Base-by-base conservation (phyloP, 2,329 filamentous ascomycete species). In the Fusarium palustre region DNA sequence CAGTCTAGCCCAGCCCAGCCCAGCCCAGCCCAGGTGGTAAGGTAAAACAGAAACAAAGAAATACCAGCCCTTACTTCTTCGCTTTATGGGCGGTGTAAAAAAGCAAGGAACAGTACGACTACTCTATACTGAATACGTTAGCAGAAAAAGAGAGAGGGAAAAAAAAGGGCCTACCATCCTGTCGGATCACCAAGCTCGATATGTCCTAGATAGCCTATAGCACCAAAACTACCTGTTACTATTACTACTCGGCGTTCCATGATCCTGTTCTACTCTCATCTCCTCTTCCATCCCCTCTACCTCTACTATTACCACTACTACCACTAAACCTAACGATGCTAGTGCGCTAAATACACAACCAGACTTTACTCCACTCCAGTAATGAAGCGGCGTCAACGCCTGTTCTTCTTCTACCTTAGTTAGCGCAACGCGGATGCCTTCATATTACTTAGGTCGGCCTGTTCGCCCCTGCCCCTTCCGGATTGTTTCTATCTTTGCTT, bases 391-490 rank as follows among this genome's bases (percentile, higher is more conserved):
- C 74, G 72, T 75, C 66, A 66, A 73, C 74, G 68, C 72, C 71
- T 69, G 63, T 48, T 73, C 64, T 53, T 63, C 68, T 10, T 39
- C 36, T 12, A 39, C 36, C 36, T 20, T 22, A 39, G 36, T 38
- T 71, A 75, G 71, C 72, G 71, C 74, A 74, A 70, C 64, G 71
- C 68, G 69, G 71, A 75, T 76, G 64, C 70, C 74, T 70, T 75
- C 74, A 76, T 75, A 75, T 70, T 75, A 68, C 69, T 56, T 55
- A 46, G 46, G 62, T 63, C 38, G 49, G 47, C 64, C 66, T 70
- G 58, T 47, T 71, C 69, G 55, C 60, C 60, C 71, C 63, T 74
- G 62, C 63, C 64, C 46, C 57, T 64, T 53, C 53, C 42, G 39
- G 15, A 57, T 54, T 49, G 42, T 43, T 58, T 47, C 42, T 41